Evolutionary conservation across 108 stramenopile genomes (phyloP).

Genomic region (Nitzschia sp.): DNA sequence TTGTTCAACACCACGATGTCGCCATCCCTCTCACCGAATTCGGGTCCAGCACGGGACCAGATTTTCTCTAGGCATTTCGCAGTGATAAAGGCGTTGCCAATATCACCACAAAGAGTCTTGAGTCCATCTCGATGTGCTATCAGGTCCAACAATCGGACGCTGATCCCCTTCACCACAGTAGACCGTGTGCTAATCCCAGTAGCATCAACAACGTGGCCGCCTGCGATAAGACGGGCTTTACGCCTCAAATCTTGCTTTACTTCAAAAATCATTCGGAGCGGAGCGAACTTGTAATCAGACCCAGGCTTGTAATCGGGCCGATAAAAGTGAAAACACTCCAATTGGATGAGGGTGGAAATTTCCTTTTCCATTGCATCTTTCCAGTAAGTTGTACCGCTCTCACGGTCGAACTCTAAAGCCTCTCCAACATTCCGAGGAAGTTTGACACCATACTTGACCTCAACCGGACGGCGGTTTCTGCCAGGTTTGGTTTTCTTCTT

Average conservation of each 20-base stretch:
- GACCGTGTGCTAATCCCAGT: slow-evolving; percentile 41
- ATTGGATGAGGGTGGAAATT: too few species aligned
- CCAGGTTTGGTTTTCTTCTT: too few species aligned
- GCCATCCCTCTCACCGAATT: slow-evolving; percentile 27
- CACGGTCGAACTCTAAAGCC: too few species aligned
- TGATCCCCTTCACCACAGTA: slow-evolving; percentile 41
- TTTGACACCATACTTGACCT: too few species aligned
- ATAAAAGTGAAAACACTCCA: too few species aligned
- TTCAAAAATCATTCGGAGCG: too few species aligned
- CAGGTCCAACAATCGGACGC: slow-evolving; percentile 37
- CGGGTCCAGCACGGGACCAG: slow-evolving; percentile 20
- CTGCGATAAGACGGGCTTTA: slow-evolving; percentile 37
- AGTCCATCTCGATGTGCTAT: slow-evolving; percentile 41
- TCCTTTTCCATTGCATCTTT: too few species aligned
- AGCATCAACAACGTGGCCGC: slow-evolving; percentile 39
- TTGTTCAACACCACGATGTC: slow-evolving; percentile 24
- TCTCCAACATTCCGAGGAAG: too few species aligned
- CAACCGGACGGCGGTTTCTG: too few species aligned
- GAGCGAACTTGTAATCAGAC: too few species aligned
- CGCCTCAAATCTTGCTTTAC: neutral
- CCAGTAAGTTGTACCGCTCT: too few species aligned
- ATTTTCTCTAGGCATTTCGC: slow-evolving; percentile 32
- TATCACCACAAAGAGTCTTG: slow-evolving; percentile 11
- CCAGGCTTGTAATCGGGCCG: too few species aligned
- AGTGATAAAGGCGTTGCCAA: slow-evolving; percentile 42